Evolutionary conservation across 148 eudicot genomes (phyloP).

Genomic region (Heliosperma pusillum): DNA sequence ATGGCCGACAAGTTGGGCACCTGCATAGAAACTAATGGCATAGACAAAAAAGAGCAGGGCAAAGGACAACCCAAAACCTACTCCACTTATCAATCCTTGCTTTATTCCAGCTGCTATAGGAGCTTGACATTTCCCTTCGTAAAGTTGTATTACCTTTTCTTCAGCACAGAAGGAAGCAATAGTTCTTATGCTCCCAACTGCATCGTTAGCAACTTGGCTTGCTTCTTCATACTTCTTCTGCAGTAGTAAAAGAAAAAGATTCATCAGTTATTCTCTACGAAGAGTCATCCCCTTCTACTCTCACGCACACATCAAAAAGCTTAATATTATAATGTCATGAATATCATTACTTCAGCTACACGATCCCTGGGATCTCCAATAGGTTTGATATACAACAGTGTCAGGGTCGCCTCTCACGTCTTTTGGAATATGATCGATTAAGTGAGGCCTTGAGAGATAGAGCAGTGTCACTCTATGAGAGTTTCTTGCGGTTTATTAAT

Average conservation of each 20-base stretch:
- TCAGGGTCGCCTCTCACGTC: too few relatives aligned
- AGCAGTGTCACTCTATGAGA: too few relatives aligned
- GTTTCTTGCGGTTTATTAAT: too few relatives aligned
- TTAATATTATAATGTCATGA: too few relatives aligned
- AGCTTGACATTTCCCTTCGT: conserved; percentile 47
- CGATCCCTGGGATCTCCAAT: too few relatives aligned
- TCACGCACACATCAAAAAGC: too few relatives aligned
- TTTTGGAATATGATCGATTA: too few relatives aligned
- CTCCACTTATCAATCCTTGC: conserved; percentile 53
- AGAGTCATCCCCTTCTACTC: too few relatives aligned
- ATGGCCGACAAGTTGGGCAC: conserved; percentile 51
- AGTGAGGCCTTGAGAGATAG: too few relatives aligned
- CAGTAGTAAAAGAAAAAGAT: neutral
- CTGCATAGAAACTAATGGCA: conserved; percentile 50
- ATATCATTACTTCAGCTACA: too few relatives aligned
- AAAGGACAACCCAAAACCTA: conserved; percentile 46
- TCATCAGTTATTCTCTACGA: too few relatives aligned
- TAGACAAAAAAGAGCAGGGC: conserved; percentile 41
- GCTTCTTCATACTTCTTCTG: conserved; percentile 65
- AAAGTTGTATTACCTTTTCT: conserved; percentile 52
- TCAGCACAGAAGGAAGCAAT: conserved; percentile 67
- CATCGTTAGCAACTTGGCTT: conserved; percentile 76
- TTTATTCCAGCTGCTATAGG: conserved; percentile 45
- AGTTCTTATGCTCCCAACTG: conserved; percentile 68
- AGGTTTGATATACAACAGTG: too few relatives aligned